Evolutionary conservation across 345 rosid genomes (phyloP), one percentile per base, ranked within the genome.

Genomic region (Murraya paniculata): DNA sequence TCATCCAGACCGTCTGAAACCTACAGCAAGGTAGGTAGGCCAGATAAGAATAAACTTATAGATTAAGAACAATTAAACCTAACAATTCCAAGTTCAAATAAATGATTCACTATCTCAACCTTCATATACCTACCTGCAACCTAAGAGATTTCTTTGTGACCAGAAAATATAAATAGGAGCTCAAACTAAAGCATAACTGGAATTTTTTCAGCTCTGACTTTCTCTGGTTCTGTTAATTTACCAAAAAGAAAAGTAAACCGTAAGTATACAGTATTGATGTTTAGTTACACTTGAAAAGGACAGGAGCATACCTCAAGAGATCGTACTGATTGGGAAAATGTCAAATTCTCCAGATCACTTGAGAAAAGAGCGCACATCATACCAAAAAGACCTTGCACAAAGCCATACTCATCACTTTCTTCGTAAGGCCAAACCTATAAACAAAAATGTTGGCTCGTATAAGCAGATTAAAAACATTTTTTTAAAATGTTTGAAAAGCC

Each of bases 361-460:
- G 91, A 82, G 87, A 95, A 95, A 77, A 95, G 81, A 82, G 66
- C 66, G 79, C 71, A 78, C 95, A 92, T 95, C 93, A 93, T 88
- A 67, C 86, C 86, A 83, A 91, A 93, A 64, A 95, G 90, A 67
- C 91, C 94, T 94, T 93, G 98, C 81, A 93, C 92, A 88, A 92
- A 88, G 70, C 98, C 98, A 83, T 83, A 87, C 75, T 89, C 90
- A 13, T 87, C 90, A 60, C 84, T 93, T 88, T 93, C 97, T 86
- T 95, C 99, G 7, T 89, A 95, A 62, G 98, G 98, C 99, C 99
- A 95, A 72, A 92, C 96, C 98, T 94, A 82, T 14, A 68, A 39
- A 25, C 48, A 25, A 30, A 21, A 64, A 33, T 33, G 25, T 22
- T 19, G 59, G 0, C 25, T 48, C 59, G 5, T 41, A 60, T 24